phyloP scores from a whole-genome alignment of 2,329 filamentous ascomycete species.

The Penicillium palitans region DNA sequence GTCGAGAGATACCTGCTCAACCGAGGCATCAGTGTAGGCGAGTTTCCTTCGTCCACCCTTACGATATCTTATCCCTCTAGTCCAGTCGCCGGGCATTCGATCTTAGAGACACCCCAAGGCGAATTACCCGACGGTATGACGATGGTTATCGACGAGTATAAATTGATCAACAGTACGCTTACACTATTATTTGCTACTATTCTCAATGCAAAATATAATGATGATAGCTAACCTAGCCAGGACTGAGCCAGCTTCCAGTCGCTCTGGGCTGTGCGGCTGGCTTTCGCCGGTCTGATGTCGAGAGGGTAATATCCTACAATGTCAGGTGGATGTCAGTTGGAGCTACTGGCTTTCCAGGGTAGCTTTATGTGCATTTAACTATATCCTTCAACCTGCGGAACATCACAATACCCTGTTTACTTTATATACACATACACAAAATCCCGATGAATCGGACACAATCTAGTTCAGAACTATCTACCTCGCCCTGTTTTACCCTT shows the following conservation, averaged over 20 bases:
- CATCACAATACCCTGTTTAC: not conserved
- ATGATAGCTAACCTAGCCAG: constrained; percentile 3
- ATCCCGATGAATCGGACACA: not conserved
- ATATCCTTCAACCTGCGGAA: not conserved
- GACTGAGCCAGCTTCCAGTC: constrained; percentile 10
- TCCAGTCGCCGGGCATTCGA: not conserved
- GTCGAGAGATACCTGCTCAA: constrained; percentile 20
- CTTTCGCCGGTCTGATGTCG: constrained; percentile 18
- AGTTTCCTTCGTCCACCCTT: not conserved
- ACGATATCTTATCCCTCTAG: not conserved
- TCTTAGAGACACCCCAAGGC: not conserved
- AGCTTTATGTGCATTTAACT: not conserved
- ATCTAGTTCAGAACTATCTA: not conserved
- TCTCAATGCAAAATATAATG: not conserved
- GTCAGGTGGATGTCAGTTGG: not conserved
- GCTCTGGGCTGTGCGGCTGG: constrained; percentile 18
- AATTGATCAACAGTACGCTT: not conserved
- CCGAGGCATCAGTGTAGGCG: constrained; percentile 5
- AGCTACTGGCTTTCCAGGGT: not conserved
- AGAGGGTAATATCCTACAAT: constrained; percentile 12
- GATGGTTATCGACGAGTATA: constrained; percentile 5
- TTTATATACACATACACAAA: not conserved
- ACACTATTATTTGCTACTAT: not conserved
- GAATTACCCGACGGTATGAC: not conserved
- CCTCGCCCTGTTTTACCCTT: not conserved